Percentiles rank a stretch among this genome's conserved stretches.
Conservation (phyloP, 2,329 filamentous ascomycete species). For the Aaosphaeria arxii region DNA sequence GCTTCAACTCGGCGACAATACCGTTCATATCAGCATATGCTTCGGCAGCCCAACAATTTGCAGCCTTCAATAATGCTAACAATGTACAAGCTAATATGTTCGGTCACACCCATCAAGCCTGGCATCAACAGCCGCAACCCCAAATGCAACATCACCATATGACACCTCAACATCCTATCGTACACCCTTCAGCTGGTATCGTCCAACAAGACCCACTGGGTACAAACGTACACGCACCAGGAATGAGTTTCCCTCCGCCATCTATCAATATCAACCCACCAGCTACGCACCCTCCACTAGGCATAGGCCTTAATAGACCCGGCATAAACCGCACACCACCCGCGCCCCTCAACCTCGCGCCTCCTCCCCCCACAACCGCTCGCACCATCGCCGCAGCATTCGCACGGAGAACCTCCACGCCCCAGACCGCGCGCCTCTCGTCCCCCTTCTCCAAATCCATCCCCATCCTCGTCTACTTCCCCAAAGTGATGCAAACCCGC, state of each 20-base stretch:
- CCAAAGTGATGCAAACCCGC: slow-evolving; percentile 13
- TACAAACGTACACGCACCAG: background rate
- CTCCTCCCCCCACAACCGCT: background rate
- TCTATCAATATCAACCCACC: background rate
- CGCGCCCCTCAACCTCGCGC: background rate
- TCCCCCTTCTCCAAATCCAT: slow-evolving; percentile 1
- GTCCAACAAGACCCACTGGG: too few relatives aligned
- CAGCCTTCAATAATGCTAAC: too few relatives aligned
- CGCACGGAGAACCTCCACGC: background rate
- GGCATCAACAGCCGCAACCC: background rate
- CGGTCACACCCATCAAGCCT: background rate
- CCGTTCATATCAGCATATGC: too few relatives aligned
- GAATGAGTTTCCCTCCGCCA: background rate
- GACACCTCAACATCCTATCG: too few relatives aligned
- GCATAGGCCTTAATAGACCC: background rate
- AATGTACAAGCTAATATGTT: too few relatives aligned
- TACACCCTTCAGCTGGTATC: too few relatives aligned
- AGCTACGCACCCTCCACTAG: background rate
- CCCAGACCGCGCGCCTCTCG: background rate
- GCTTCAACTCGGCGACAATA: too few relatives aligned
- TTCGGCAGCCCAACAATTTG: too few relatives aligned
- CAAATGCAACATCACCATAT: background rate
- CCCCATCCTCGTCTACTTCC: slow-evolving; percentile 30
- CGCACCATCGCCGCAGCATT: background rate
- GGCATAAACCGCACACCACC: background rate